These are phyloP conservation scores for Phytopythium mirpurense DNA, from an alignment of 352 stramenopile species.

Conservation along the genomic window DNA sequence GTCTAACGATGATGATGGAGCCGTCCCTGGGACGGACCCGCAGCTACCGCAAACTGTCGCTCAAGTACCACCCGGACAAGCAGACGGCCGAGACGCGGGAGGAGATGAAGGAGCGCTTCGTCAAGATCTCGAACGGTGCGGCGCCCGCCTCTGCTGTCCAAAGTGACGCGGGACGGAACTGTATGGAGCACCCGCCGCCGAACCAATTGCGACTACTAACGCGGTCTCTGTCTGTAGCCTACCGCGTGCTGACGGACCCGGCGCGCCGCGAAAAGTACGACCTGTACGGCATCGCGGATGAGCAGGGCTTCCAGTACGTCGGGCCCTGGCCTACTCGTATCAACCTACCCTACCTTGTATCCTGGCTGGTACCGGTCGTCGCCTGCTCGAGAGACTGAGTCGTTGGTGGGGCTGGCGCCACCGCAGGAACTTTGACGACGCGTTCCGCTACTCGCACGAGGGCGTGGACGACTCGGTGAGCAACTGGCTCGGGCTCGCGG, in stretches of 20 bases:
- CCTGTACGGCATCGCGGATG: slow-evolving; percentile 71
- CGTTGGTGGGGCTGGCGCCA: not conserved
- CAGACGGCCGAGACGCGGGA: slow-evolving; percentile 66
- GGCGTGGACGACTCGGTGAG: slow-evolving; percentile 65
- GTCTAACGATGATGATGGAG: not conserved
- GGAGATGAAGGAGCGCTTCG: slow-evolving; percentile 58
- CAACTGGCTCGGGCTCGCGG: slow-evolving; percentile 66
- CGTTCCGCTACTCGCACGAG: slow-evolving; percentile 54
- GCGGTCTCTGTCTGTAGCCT: slow-evolving; percentile 22
- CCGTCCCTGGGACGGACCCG: not conserved
- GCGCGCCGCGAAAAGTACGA: slow-evolving; percentile 75
- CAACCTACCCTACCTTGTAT: too few relatives aligned
- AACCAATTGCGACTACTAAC: too few relatives aligned
- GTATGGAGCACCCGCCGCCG: too few relatives aligned
- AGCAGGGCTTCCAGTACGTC: slow-evolving; percentile 70
- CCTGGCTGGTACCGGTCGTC: too few relatives aligned
- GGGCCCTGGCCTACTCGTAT: too few relatives aligned
- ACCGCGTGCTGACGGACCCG: slow-evolving; percentile 71
- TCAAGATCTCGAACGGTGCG: slow-evolving; percentile 76
- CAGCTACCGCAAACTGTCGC: slow-evolving; percentile 89
- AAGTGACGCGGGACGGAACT: too few relatives aligned
- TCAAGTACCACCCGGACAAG: slow-evolving; percentile 95
- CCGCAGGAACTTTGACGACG: slow-evolving; percentile 73
- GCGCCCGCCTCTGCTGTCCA: too few relatives aligned
- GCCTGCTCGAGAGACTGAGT: too few relatives aligned